Percentiles rank a stretch among this genome's conserved stretches.
These are phyloP conservation scores for Neoascochyta sp. DNA, from an alignment of 2,329 filamentous ascomycete genomes.

Conservation along the genomic window DNA sequence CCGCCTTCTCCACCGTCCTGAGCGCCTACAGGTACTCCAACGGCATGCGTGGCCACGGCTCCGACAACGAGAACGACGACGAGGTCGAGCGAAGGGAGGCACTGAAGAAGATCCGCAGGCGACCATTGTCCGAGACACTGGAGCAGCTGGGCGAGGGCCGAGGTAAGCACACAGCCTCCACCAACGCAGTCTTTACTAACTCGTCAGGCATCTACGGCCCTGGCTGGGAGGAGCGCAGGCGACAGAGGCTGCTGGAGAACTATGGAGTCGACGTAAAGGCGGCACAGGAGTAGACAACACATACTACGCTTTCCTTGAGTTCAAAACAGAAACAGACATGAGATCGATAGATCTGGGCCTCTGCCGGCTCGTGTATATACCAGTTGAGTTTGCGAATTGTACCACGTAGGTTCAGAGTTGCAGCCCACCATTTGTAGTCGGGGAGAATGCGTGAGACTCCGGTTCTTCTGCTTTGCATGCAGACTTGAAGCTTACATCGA, in stretches of 20 bases:
- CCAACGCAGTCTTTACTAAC: slow-evolving; percentile 3
- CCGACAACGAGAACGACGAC: slow-evolving; percentile 57
- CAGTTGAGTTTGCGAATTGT: too few relatives aligned
- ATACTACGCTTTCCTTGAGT: slow-evolving; percentile 22
- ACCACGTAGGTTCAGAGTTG: too few relatives aligned
- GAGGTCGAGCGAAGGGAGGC: slow-evolving; percentile 75
- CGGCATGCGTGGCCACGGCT: slow-evolving; percentile 54
- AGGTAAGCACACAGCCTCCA: slow-evolving; percentile 53
- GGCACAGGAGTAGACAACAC: slow-evolving; percentile 21
- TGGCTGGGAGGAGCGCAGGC: slow-evolving; percentile 80
- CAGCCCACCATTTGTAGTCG: too few relatives aligned
- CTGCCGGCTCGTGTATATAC: slow-evolving; percentile 17
- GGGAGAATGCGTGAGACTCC: too few relatives aligned
- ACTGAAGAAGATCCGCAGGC: slow-evolving; percentile 68
- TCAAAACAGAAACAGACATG: slow-evolving; percentile 14
- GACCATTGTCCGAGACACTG: slow-evolving; percentile 75
- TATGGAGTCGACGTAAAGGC: slow-evolving; percentile 74
- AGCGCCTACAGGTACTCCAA: slow-evolving; percentile 67
- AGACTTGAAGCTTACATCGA: too few relatives aligned
- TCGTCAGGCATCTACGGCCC: slow-evolving; percentile 69
- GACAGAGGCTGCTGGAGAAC: slow-evolving; percentile 75
- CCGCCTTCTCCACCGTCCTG: slow-evolving; percentile 55
- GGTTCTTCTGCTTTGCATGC: too few relatives aligned
- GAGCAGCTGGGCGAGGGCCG: slow-evolving; percentile 80
- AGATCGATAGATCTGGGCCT: slow-evolving; percentile 8